These are phyloP conservation scores for Kodamaea alishanica DNA, from an alignment of 1,139 yeast species.

Conservation along the genomic window DNA sequence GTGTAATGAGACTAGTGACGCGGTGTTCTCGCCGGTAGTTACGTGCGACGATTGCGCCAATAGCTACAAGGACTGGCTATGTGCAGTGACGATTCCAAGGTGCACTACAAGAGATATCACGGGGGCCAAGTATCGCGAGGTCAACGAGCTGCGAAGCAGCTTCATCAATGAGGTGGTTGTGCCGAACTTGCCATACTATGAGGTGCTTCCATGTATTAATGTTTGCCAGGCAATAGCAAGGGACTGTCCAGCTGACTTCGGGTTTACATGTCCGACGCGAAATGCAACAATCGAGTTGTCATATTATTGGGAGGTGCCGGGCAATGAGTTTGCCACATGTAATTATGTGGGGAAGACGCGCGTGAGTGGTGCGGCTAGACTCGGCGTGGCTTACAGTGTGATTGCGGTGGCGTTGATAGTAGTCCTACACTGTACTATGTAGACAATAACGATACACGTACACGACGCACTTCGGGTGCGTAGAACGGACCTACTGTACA, in stretches of 20 bases:
- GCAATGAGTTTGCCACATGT: constrained; percentile 37
- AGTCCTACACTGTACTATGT: too few species aligned
- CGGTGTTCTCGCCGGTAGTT: constrained; percentile 68
- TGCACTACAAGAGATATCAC: constrained; percentile 51
- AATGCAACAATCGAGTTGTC: constrained; percentile 38
- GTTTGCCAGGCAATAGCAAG: constrained; percentile 75
- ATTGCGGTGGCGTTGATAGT: constrained; percentile 1
- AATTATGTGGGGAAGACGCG: constrained; percentile 41
- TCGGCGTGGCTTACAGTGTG: constrained; percentile 4
- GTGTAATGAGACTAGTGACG: constrained; percentile 70
- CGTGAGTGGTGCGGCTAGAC: constrained; percentile 4
- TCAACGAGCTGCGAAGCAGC: constrained; percentile 57
- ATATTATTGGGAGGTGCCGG: constrained; percentile 43
- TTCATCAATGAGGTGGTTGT: constrained; percentile 52
- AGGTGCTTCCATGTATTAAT: constrained; percentile 81
- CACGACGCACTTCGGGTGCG: too few species aligned
- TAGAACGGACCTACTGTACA: too few species aligned
- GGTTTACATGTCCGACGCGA: constrained; percentile 64
- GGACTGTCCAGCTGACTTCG: constrained; percentile 78
- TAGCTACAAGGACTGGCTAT: constrained; percentile 83
- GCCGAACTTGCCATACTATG: constrained; percentile 67
- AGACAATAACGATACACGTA: too few species aligned
- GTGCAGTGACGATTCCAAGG: constrained; percentile 87
- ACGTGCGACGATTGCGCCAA: constrained; percentile 69
- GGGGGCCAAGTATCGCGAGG: constrained; percentile 47